These are phyloP conservation scores for Daldinia bambusicola DNA, from an alignment of 495 filamentous ascomycete species.

Conservation along the genomic window DNA sequence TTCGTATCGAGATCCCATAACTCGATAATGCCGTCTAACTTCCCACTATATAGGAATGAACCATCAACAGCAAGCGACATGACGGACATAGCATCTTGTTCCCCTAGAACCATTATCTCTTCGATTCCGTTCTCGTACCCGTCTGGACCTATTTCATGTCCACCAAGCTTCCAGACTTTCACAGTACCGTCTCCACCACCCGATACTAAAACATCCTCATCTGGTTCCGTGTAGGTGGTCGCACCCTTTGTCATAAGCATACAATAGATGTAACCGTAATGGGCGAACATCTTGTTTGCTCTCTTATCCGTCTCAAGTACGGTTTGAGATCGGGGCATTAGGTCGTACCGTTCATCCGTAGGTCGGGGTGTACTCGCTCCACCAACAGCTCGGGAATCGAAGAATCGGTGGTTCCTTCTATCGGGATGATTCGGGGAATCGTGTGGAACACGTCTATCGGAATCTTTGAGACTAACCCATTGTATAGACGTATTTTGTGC, in stretches of 20 bases:
- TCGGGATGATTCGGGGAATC: conserved; percentile 77
- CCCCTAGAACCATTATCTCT: conserved; percentile 74
- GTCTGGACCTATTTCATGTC: conserved; percentile 53
- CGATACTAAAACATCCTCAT: conserved; percentile 84
- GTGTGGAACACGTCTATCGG: conserved; percentile 62
- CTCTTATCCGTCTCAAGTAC: conserved; percentile 83
- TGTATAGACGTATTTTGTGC: conserved; percentile 96
- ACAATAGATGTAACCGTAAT: conserved; percentile 94
- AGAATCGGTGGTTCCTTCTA: conserved; percentile 88
- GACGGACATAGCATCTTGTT: conserved; percentile 81
- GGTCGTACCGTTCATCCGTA: conserved; percentile 58
- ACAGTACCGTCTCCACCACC: conserved; percentile 94
- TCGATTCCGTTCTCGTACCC: conserved; percentile 60
- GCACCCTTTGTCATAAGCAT: conserved; percentile 81
- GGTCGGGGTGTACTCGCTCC: conserved; percentile 79
- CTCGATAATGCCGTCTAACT: conserved; percentile 89
- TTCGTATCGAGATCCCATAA: conserved; percentile 97
- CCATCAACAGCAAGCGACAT: conserved; percentile 86
- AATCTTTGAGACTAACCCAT: conserved; percentile 63
- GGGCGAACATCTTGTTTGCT: conserved; percentile 87
- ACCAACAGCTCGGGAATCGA: conserved; percentile 87
- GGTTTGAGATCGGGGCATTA: conserved; percentile 64
- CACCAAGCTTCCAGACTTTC: conserved; percentile 83
- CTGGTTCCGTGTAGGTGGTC: conserved; percentile 67
- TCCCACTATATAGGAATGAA: conserved; percentile 88